A percentile compares a stretch with the other conserved stretches of the same genome.
Evolutionary conservation across 768 basidiomycete species (phyloP).

Genomic region (Dendrothele bispora): DNA sequence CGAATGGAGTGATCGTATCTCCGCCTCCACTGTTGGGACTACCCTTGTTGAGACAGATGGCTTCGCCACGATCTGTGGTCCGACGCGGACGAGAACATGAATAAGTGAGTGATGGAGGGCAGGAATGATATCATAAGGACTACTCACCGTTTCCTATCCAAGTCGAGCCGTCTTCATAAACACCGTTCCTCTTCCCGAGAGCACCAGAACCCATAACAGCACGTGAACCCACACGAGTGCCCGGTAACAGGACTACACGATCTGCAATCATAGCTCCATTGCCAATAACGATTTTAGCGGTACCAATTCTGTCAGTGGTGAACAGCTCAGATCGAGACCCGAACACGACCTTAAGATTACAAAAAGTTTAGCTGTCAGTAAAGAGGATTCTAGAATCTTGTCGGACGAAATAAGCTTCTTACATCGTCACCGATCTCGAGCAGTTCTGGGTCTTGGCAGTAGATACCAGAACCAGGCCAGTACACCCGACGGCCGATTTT

Average conservation of each 20-base stretch:
- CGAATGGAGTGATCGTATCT: slow-evolving; percentile 27
- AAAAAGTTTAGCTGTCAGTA: not conserved
- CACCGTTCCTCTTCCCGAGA: slow-evolving; percentile 38
- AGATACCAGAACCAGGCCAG: slow-evolving; percentile 47
- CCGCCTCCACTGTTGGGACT: slow-evolving; percentile 24
- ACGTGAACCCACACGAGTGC: slow-evolving; percentile 35
- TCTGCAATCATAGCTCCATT: slow-evolving; percentile 54
- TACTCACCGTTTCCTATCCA: slow-evolving; percentile 48
- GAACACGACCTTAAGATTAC: slow-evolving; percentile 31
- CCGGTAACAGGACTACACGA: slow-evolving; percentile 45
- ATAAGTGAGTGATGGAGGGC: not conserved
- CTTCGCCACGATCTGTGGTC: slow-evolving; percentile 42
- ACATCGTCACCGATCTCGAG: slow-evolving; percentile 48
- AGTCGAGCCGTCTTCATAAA: slow-evolving; percentile 42
- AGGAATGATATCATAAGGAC: not conserved
- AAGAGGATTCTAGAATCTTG: no score
- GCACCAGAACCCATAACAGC: slow-evolving; percentile 51
- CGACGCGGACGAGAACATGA: not conserved
- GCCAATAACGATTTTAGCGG: slow-evolving; percentile 38
- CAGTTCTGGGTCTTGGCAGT: slow-evolving; percentile 47
- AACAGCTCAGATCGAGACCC: slow-evolving; percentile 45
- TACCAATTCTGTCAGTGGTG: slow-evolving; percentile 42
- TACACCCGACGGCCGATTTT: slow-evolving; percentile 48
- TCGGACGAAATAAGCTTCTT: no score
- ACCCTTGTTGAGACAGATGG: slow-evolving; percentile 33